Percentiles rank a stretch among this genome's conserved stretches.
Conservation (phyloP, 805 yeast species). For the Phaffomyces opuntiae region DNA sequence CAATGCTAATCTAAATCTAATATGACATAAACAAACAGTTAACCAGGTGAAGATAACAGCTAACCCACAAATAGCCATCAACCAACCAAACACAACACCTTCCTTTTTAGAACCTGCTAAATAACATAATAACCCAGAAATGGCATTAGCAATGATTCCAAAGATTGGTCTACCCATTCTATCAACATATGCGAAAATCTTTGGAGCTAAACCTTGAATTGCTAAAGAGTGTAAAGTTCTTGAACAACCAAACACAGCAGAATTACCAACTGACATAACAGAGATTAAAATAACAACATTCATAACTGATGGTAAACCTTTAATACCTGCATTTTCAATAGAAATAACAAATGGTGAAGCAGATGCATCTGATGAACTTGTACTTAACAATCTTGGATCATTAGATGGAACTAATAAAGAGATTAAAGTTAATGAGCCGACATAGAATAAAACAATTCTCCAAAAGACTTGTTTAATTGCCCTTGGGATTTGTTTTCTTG, state of each 20-base stretch:
- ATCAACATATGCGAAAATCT: constrained; percentile 36
- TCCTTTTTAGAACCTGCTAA: constrained; percentile 36
- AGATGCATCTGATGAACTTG: constrained; percentile 23
- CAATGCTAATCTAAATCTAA: constrained; percentile 42
- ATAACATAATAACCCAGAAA: constrained; percentile 38
- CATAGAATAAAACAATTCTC: constrained; percentile 44
- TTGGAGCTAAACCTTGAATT: constrained; percentile 39
- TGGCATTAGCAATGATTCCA: constrained; percentile 34
- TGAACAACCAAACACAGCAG: constrained; percentile 52
- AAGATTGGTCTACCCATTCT: constrained; percentile 43
- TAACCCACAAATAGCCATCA: constrained; percentile 42
- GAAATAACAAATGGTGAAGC: constrained; percentile 48
- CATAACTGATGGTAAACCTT: constrained; percentile 33
- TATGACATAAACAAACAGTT: constrained; percentile 35
- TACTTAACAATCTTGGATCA: constrained; percentile 28
- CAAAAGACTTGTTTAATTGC: constrained; percentile 52
- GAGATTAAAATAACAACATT: constrained; percentile 34
- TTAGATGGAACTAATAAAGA: constrained; percentile 42
- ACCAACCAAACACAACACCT: constrained; percentile 39
- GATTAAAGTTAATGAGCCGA: constrained; percentile 36
- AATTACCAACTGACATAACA: constrained; percentile 41
- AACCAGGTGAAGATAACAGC: constrained; percentile 45
- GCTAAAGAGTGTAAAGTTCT: constrained; percentile 44
- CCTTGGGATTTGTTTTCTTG: constrained; percentile 40
- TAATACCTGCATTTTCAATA: constrained; percentile 29